Percentiles rank a stretch among this genome's conserved stretches.
These are phyloP conservation scores for Yarrowia sp. DNA, from an alignment of 805 yeast genomes.

Conservation along the genomic window DNA sequence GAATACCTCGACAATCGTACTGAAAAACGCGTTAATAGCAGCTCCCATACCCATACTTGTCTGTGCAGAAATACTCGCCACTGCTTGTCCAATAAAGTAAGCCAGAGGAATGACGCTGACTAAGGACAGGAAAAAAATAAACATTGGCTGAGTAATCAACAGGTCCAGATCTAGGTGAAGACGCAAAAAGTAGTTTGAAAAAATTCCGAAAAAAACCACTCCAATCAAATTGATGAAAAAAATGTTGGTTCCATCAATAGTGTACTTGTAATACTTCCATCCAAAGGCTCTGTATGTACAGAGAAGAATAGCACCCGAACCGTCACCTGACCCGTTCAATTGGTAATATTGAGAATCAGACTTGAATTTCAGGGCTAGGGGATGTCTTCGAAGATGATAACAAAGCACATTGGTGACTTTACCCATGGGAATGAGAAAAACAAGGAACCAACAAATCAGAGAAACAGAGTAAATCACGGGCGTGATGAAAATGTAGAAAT, in stretches of 20 bases:
- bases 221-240: slow-evolving; percentile 81
- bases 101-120: slow-evolving; percentile 90
- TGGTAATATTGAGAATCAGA: slow-evolving; percentile 40
- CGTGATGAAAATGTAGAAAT: slow-evolving; percentile 65
- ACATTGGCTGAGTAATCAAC: slow-evolving; percentile 57
- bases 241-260: slow-evolving; percentile 93
- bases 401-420: slow-evolving; percentile 67
- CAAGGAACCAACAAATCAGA: slow-evolving; percentile 71
- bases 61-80: slow-evolving; percentile 98
- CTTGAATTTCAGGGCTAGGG: slow-evolving; percentile 79
- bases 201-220: slow-evolving; percentile 76
- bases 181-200: slow-evolving; percentile 67
- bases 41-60: slow-evolving; percentile 99
- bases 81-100: slow-evolving; percentile 97
- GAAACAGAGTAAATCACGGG: slow-evolving; percentile 63
- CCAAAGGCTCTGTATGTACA: slow-evolving; percentile 94
- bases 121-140: slow-evolving; percentile 72
- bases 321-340: slow-evolving; percentile 41
- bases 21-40: slow-evolving; percentile 94
- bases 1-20: slow-evolving; percentile 91
- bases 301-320: slow-evolving; percentile 58
- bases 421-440: slow-evolving; percentile 91
- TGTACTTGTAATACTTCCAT: slow-evolving; percentile 88
- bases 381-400: slow-evolving; percentile 83
- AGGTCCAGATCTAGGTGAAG: slow-evolving; percentile 44